phyloP scores from a whole-genome alignment of 768 basidiomycete genomes.

The Psilocybe subaeruginosa region DNA sequence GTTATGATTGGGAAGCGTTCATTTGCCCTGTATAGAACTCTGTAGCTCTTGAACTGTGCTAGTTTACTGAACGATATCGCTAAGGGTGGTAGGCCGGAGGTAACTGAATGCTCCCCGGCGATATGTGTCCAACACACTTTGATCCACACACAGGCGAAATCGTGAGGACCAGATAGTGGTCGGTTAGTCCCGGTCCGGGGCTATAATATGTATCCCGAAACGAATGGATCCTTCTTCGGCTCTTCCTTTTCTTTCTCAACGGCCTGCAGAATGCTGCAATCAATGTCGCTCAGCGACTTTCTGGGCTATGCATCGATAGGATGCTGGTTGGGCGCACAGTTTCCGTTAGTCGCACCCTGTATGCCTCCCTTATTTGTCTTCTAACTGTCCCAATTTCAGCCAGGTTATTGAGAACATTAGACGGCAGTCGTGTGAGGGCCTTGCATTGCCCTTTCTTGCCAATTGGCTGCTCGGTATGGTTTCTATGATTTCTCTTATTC shows the following conservation, averaged over 20 bases:
- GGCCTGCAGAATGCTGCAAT: slow-evolving; percentile 28
- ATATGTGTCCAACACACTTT: too few species aligned
- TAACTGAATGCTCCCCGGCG: too few species aligned
- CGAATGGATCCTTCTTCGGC: slow-evolving; percentile 19
- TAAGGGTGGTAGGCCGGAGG: not conserved
- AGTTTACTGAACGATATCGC: not conserved
- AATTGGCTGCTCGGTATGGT: slow-evolving; percentile 89
- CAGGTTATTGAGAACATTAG: slow-evolving; percentile 83
- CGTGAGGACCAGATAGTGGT: not conserved
- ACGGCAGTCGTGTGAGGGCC: slow-evolving; percentile 81
- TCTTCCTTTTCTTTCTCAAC: slow-evolving; percentile 18
- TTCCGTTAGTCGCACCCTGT: slow-evolving; percentile 64
- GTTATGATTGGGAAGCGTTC: not conserved
- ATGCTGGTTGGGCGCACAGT: slow-evolving; percentile 87
- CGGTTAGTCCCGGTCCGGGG: slow-evolving; percentile 8
- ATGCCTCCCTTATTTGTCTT: not conserved
- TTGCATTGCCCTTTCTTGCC: slow-evolving; percentile 90
- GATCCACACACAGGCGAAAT: too few species aligned
- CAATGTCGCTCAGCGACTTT: slow-evolving; percentile 55
- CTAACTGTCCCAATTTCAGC: slow-evolving; percentile 38
- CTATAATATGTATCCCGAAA: slow-evolving; percentile 10
- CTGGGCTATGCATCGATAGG: slow-evolving; percentile 73
- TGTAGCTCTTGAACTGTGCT: too few species aligned
- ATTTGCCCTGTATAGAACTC: not conserved
- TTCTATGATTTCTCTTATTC: slow-evolving; percentile 2